Conservation (phyloP, 257 asterid genomes). For the Capsicum rhomboideum region DNA sequence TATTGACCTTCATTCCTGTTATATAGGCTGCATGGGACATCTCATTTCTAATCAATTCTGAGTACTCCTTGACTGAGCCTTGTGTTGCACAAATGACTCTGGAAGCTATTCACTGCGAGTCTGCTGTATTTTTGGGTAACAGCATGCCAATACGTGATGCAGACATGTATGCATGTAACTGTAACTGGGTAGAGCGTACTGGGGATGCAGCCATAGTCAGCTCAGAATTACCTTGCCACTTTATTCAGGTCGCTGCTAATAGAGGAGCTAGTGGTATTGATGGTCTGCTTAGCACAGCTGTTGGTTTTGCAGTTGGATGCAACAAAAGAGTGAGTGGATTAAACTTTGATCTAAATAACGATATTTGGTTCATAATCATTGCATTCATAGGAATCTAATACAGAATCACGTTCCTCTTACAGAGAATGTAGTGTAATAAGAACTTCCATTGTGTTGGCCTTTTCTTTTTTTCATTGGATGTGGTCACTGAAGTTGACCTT, state of each 20-base stretch:
- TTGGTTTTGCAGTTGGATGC: conserved; percentile 91
- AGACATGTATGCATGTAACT: conserved; percentile 74
- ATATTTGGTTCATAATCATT: not conserved
- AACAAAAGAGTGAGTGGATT: conserved; percentile 68
- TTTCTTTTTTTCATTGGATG: not conserved
- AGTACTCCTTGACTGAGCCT: conserved; percentile 81
- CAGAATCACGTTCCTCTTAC: not conserved
- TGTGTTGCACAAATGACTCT: conserved; percentile 65
- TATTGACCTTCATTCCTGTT: conserved; percentile 9
- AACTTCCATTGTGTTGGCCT: not conserved
- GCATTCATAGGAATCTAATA: not conserved
- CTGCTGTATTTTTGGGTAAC: conserved; percentile 88
- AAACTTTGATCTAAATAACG: not conserved
- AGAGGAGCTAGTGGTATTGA: conserved; percentile 99
- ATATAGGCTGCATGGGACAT: conserved; percentile 77
- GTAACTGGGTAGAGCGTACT: conserved; percentile 43
- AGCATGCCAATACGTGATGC: conserved; percentile 99
- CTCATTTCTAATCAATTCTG: conserved; percentile 58
- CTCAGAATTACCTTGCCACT: conserved; percentile 67
- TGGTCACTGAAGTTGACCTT: not conserved
- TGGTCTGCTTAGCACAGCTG: conserved; percentile 90
- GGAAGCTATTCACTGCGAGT: conserved; percentile 57
- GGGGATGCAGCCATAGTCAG: conserved; percentile 34
- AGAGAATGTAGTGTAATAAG: not conserved
- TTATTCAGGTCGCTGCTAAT: conserved; percentile 70